Evolutionary conservation across 345 rosid genomes (phyloP), one percentile per base, ranked within the genome.

Genomic region (thale cress (Arabidopsis thaliana)): DNA sequence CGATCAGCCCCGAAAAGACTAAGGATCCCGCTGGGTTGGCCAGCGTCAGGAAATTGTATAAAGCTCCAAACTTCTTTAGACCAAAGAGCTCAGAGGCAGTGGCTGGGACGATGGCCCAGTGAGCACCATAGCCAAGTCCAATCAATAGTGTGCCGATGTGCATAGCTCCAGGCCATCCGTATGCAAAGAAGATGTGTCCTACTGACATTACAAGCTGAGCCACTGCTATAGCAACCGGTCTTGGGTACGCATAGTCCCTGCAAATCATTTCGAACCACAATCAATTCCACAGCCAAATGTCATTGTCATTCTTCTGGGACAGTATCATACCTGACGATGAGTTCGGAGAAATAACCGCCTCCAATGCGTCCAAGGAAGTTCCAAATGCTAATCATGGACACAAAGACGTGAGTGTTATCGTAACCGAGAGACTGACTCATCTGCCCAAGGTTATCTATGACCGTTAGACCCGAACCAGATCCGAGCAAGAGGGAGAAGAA

Each of bases 321-420:
- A 38, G 2, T n/a, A 14, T 53, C 9, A 16, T 79, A 93, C 98
- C 88, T 89, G 57, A 84, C 95, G 24, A 93, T 77, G 51, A 86
- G 70, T 85, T 93, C 97, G 7, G 98, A 93, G 72, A 89, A 85
- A 83, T 83, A 90, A 57, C 98, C 98, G 5, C 97, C 95, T 4
- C 97, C 93, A 66, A 93, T 67, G 14, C 97, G 95, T 37, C 98
- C 97, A 55, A 90, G 91, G 75, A 93, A 93, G 85, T 90, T 93
- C 93, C 97, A 93, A 75, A 93, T 87, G 83, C 98, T 93, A 73
- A 93, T 87, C 93, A 93, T 81, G 62, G 93, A 93, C 60, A 90
- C 93, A 70, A 89, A 90, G 51, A 90, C 83, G 73, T 87, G 96
- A 8, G 89, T 59, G 78, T 89, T 88, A 55, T 89, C 80, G 58